Evolutionary conservation across 1,284 basidiomycete genomes (phyloP).

Genomic region (Sutorius eximius): DNA sequence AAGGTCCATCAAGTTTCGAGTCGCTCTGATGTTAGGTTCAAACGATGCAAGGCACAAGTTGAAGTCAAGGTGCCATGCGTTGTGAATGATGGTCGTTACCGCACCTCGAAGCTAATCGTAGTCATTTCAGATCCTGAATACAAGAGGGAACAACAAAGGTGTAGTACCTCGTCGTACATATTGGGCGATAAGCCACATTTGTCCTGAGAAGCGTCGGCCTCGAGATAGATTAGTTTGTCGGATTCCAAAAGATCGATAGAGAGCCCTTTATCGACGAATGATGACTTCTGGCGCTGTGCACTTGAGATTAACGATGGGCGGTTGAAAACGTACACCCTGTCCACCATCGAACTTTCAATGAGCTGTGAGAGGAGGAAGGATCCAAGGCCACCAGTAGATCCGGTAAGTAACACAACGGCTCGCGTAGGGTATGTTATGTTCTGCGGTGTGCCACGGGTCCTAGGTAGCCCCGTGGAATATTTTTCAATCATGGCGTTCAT

Average conservation of each 20-base stretch:
- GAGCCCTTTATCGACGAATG: conserved; percentile 8
- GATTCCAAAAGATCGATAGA: conserved; percentile 6
- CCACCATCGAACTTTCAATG: neutral
- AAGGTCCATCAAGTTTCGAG: conserved; percentile 8
- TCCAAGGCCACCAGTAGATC: conserved; percentile 14
- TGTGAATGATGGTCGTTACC: conserved; percentile 11
- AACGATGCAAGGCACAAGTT: conserved; percentile 10
- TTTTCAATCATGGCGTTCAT: conserved; percentile 12
- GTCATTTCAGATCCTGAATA: neutral
- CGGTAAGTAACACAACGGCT: conserved; percentile 9
- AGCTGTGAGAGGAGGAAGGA: conserved; percentile 7
- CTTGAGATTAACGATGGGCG: conserved; percentile 7
- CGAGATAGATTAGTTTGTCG: conserved; percentile 8
- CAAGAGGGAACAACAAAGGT: no score
- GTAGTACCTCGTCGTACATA: conserved; percentile 10
- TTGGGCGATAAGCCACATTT: conserved; percentile 6
- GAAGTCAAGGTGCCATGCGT: conserved; percentile 16
- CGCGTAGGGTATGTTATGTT: neutral
- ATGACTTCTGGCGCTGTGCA: conserved; percentile 4
- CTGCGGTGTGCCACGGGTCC: neutral
- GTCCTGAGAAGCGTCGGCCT: conserved; percentile 7
- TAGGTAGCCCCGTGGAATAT: conserved; percentile 1
- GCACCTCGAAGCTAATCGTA: neutral
- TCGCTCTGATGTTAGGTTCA: conserved; percentile 5
- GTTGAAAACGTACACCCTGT: conserved; percentile 7